A percentile compares a stretch with the other conserved stretches of the same genome.
Evolutionary conservation across 106 monocot genomes (phyloP).

Genomic region (Posidonia australis): DNA sequence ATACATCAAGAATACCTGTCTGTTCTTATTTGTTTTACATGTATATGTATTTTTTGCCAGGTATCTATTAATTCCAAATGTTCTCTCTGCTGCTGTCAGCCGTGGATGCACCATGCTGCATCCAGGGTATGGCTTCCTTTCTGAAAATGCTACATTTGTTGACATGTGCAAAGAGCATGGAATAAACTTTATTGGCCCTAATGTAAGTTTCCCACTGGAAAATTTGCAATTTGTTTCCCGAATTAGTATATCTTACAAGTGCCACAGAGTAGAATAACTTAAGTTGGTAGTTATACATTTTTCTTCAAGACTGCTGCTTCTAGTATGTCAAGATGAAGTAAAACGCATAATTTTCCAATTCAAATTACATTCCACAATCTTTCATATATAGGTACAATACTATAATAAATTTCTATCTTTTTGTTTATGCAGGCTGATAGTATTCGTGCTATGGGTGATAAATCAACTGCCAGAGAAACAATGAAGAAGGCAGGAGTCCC

Average conservation of each 20-base stretch:
- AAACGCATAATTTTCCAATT: background rate
- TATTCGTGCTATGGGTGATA: slow-evolving; percentile 90
- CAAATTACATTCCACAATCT: too few species aligned
- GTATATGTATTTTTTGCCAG: slow-evolving; percentile 25
- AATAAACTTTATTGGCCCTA: slow-evolving; percentile 92
- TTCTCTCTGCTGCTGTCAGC: slow-evolving; percentile 84
- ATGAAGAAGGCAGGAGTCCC: slow-evolving; percentile 98
- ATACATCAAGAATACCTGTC: too few species aligned
- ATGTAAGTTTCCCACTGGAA: slow-evolving; percentile 31
- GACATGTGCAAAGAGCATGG: slow-evolving; percentile 87
- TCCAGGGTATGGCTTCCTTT: slow-evolving; percentile 91
- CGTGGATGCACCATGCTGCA: slow-evolving; percentile 87
- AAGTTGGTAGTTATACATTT: too few species aligned
- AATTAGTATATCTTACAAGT: too few species aligned
- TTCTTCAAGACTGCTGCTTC: background rate
- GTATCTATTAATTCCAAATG: slow-evolving; percentile 73
- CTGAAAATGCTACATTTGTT: slow-evolving; percentile 92
- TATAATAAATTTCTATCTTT: too few species aligned
- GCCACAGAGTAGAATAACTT: too few species aligned
- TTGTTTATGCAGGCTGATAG: slow-evolving; percentile 54
- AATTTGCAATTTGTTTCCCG: background rate
- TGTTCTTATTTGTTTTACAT: background rate
- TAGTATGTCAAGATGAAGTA: background rate
- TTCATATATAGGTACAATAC: too few species aligned
- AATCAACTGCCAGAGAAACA: slow-evolving; percentile 92